Evolutionary conservation across 2,329 filamentous ascomycete species (phyloP), one percentile per base, ranked within the genome.

Genomic region (Ampelomyces quisqualis): DNA sequence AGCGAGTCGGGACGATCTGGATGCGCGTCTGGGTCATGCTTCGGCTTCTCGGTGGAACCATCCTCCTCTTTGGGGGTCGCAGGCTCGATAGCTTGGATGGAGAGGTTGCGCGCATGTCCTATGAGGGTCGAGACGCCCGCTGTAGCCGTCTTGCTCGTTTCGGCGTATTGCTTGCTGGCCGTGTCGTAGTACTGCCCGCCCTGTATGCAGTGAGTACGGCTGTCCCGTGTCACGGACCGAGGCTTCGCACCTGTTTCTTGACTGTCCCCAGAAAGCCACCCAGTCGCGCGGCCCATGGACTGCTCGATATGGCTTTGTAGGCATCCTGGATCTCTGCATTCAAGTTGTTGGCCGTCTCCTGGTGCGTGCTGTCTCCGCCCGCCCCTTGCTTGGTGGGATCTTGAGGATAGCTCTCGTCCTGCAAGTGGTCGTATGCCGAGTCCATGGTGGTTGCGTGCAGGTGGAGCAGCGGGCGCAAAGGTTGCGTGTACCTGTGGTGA

Each of bases 371-470:
- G 29, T 73, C 71, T 47, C 74, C 71, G 50, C 76, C 73, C 23
- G 57, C 64, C 24, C 73, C 72, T 51, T 75, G 69, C 53, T 78
- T 75, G 37, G 71, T 67, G 21, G 66, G 55, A 47, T 80, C 74
- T 45, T 75, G 65, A 4, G 73, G 69, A 18, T 73, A 70, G 55
- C 88, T 79, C 67, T 93, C 85, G 73, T 95, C 89, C 66, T 89
- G 84, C 60, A 97, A 95, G 70, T 95, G 90, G 65, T 98, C 93
- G 78, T 97, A 98, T 30, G 90, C 90, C 63, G 94, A 78, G 80
- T 98, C 93, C 93, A 98, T 97, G 37, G 34, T 37, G 26, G 33
- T 18, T 15, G 18, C n/a, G 24, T 29, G 27, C 36, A 47, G 31
- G 42, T 37, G 36, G 18, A 21, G 23, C 14, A 30, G 37, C 26